These are phyloP conservation scores for Candida suzukii DNA, from an alignment of 805 yeast species.

Conservation along the genomic window DNA sequence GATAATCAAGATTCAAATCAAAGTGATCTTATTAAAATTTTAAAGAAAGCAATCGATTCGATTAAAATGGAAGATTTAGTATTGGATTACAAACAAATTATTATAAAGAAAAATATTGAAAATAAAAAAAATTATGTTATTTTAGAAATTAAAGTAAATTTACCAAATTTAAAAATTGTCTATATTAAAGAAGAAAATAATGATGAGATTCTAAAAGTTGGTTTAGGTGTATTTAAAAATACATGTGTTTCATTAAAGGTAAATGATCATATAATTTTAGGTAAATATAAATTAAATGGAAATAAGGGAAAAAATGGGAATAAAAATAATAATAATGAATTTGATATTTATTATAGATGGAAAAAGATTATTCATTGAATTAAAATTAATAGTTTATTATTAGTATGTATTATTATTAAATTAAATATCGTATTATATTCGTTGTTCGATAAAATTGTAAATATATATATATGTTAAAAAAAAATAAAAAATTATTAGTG, in stretches of 20 bases:
- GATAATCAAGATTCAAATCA: background rate
- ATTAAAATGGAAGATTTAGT: background rate
- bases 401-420: too few relatives aligned
- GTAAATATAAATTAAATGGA: background rate
- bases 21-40: background rate
- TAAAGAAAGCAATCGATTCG: background rate
- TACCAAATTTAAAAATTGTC: background rate
- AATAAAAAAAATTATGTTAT: background rate
- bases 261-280: background rate
- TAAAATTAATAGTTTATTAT: too few relatives aligned
- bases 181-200: background rate
- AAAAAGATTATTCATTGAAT: too few relatives aligned
- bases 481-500: background rate
- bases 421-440: too few relatives aligned
- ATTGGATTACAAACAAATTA: background rate
- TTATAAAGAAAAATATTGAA: background rate
- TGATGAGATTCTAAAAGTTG: background rate
- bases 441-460: background rate
- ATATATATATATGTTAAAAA: background rate
- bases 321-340: background rate
- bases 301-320: background rate
- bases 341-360: background rate
- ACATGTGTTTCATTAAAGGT: background rate
- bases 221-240: background rate
- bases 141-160: background rate